These are phyloP conservation scores for Sarocladiaceae sp. DNA, from an alignment of 2,329 filamentous ascomycete genomes.

Conservation along the genomic window DNA sequence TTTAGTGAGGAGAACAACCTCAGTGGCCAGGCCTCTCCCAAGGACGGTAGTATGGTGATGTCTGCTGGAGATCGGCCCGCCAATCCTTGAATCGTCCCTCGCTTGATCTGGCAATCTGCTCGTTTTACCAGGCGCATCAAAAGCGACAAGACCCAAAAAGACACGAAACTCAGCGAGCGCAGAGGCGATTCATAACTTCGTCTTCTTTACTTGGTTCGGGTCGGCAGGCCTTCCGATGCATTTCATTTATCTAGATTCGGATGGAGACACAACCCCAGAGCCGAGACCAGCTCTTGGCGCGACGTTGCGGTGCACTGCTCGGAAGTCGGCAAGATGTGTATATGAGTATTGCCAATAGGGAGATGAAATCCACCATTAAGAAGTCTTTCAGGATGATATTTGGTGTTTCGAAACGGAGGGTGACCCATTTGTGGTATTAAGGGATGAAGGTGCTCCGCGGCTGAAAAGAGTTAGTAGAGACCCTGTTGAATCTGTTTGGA, in stretches of 20 bases:
- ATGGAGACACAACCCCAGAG: background rate
- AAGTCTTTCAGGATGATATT: background rate
- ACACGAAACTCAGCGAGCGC: no score
- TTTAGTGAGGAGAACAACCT: no score
- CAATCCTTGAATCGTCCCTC: no score
- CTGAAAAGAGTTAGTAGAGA: background rate
- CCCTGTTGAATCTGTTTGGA: no score
- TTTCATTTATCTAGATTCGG: background rate
- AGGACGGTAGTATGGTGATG: no score
- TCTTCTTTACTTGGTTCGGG: no score
- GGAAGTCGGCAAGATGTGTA: conserved; percentile 1
- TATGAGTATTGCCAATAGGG: background rate
- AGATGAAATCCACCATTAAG: background rate
- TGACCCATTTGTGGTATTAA: background rate
- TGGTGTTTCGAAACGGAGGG: background rate
- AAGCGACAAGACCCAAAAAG: no score
- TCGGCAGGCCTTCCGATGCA: background rate
- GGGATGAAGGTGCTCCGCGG: background rate
- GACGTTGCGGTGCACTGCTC: background rate
- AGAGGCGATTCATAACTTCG: no score
- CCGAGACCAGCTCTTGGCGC: background rate
- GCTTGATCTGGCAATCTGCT: no score
- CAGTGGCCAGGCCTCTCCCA: no score
- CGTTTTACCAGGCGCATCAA: no score
- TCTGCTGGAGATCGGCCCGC: no score